These are phyloP conservation scores for Eruca vesicaria DNA, from an alignment of 441 rosid genomes.

Conservation along the genomic window DNA sequence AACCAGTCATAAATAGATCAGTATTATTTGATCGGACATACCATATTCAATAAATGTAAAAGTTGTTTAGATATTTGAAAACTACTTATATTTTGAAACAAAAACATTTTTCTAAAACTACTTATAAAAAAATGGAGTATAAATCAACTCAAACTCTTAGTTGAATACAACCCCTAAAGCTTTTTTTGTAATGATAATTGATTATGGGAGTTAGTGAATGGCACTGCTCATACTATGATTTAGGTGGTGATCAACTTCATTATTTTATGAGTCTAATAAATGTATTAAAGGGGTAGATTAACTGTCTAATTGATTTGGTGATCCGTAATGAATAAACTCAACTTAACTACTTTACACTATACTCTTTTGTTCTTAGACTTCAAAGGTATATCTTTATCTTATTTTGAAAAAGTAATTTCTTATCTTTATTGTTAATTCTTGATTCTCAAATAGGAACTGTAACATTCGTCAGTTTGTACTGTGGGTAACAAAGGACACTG, in stretches of 20 bases:
- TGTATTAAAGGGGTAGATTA: conserved; percentile 1
- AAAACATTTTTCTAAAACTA: too few relatives aligned
- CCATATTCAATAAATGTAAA: too few relatives aligned
- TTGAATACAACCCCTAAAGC: too few relatives aligned
- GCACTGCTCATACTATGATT: conserved; percentile 13
- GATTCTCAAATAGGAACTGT: background rate
- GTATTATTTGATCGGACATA: too few relatives aligned
- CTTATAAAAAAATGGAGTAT: too few relatives aligned
- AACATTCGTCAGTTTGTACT: background rate
- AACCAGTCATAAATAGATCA: too few relatives aligned
- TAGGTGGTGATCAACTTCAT: background rate
- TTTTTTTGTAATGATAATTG: conserved; percentile 22
- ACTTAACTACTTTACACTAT: background rate
- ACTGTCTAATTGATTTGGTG: conserved; percentile 18
- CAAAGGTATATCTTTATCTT: background rate
- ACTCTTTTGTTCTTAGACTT: background rate
- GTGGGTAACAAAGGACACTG: background rate
- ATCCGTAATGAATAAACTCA: conserved; percentile 2
- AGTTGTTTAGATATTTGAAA: too few relatives aligned
- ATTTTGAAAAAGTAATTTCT: background rate
- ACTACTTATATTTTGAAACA: too few relatives aligned
- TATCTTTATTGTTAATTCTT: background rate
- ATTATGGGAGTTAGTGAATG: conserved; percentile 22
- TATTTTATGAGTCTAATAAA: background rate
- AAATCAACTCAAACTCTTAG: too few relatives aligned